These are phyloP conservation scores for Paramecium biaurelia DNA, from an alignment of 73 alveolate genomes.

Conservation along the genomic window DNA sequence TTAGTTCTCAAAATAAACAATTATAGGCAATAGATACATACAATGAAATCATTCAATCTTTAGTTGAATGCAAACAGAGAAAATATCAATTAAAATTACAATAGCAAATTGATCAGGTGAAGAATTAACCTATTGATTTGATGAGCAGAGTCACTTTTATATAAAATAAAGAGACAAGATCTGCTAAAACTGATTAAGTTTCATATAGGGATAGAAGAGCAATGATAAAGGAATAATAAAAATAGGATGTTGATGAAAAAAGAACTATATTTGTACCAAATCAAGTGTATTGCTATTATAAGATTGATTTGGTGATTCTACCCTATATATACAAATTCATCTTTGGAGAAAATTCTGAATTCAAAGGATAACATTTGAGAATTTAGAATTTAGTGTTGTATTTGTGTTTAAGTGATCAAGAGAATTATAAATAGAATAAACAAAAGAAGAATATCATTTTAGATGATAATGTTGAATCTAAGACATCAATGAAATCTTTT, in stretches of 20 bases:
- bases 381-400: not conserved
- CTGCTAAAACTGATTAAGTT: not conserved
- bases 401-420: slow-evolving; percentile 29
- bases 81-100: not conserved
- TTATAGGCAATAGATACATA: slow-evolving; percentile 20
- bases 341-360: not conserved
- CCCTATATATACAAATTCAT: slow-evolving; percentile 22
- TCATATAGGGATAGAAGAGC: slow-evolving; percentile 39
- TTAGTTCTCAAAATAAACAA: slow-evolving; percentile 21
- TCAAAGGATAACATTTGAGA: not conserved
- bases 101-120: not conserved
- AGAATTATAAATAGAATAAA: slow-evolving; percentile 7
- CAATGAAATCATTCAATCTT: not conserved
- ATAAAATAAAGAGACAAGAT: not conserved
- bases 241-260: slow-evolving; percentile 26
- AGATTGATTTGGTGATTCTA: slow-evolving; percentile 15
- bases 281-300: not conserved
- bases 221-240: not conserved
- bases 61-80: not conserved
- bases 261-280: slow-evolving; percentile 51
- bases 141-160: not conserved
- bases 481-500: not conserved
- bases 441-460: not conserved
- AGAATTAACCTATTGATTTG: not conserved
- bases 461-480: not conserved